Conservation (phyloP, 106 monocot species). For the Ottelia alismoides region DNA sequence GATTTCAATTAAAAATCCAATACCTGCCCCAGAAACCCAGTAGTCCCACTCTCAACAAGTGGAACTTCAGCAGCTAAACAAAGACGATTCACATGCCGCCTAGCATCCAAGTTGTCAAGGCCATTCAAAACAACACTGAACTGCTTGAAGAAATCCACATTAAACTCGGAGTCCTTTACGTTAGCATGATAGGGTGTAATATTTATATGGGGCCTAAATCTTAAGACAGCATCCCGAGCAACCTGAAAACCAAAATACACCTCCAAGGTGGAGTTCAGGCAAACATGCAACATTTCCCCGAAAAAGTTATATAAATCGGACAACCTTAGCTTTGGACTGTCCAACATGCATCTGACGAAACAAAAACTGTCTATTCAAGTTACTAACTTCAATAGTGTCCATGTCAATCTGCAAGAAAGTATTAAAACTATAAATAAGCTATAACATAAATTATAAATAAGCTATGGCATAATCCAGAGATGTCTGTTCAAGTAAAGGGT, state of each 20-base stretch:
- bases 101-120: slow-evolving; percentile 2
- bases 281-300: too few relatives aligned
- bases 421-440: too few relatives aligned
- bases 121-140: slow-evolving; percentile 3
- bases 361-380: slow-evolving; percentile 3
- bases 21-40: slow-evolving; percentile 3
- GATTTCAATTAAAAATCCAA: too few relatives aligned
- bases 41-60: not conserved
- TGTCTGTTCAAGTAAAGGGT: too few relatives aligned
- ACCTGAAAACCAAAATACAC: too few relatives aligned
- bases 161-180: slow-evolving; percentile 1
- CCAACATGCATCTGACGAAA: not conserved
- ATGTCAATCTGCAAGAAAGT: slow-evolving; percentile 5
- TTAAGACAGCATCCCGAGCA: not conserved
- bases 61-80: slow-evolving; percentile 6
- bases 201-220: not conserved
- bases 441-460: too few relatives aligned
- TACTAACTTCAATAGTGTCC: slow-evolving; percentile 3
- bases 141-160: slow-evolving; percentile 3
- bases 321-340: slow-evolving; percentile 1
- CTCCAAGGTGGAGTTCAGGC: too few relatives aligned
- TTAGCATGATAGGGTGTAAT: not conserved
- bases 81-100: slow-evolving; percentile 1
- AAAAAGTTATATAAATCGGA: too few relatives aligned
- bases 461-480: too few relatives aligned